Evolutionary conservation across 106 monocot species (phyloP).

Genomic region (Apostasia shenzhenica): DNA sequence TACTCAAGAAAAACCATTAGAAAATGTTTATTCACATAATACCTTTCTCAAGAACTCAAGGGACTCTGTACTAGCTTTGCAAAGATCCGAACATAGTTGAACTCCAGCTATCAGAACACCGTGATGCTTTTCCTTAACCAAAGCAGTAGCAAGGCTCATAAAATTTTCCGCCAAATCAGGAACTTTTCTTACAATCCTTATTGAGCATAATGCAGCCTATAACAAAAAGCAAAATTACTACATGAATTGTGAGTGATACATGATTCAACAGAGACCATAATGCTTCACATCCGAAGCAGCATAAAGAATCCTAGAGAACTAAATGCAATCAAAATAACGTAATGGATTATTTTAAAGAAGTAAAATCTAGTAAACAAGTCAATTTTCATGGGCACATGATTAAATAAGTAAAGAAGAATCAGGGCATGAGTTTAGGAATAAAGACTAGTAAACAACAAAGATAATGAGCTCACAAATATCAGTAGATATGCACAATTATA

Average conservation of each 20-base stretch:
- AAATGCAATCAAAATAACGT: no score
- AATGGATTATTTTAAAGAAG: no score
- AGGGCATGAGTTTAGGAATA: no score
- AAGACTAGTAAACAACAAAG: no score
- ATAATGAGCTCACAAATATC: no score
- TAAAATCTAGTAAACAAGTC: no score
- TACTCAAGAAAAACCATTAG: neutral
- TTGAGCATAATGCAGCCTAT: conserved; percentile 95
- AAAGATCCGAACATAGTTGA: conserved; percentile 86
- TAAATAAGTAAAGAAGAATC: no score
- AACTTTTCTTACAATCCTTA: conserved; percentile 95
- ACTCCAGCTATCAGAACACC: conserved; percentile 89
- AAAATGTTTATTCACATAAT: conserved; percentile 5
- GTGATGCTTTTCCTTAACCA: conserved; percentile 98
- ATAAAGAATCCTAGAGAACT: no score
- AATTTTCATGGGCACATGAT: no score
- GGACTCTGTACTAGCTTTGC: conserved; percentile 73
- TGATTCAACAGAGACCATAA: neutral
- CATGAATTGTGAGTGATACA: neutral
- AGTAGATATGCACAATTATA: no score
- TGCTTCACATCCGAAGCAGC: no score
- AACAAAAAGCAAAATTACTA: conserved; percentile 13
- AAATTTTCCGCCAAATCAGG: conserved; percentile 95
- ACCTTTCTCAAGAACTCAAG: conserved; percentile 88
- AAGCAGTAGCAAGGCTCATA: conserved; percentile 60